phyloP scores from a whole-genome alignment of 192 early-diverging fungal species.

The Geranomyces variabilis region DNA sequence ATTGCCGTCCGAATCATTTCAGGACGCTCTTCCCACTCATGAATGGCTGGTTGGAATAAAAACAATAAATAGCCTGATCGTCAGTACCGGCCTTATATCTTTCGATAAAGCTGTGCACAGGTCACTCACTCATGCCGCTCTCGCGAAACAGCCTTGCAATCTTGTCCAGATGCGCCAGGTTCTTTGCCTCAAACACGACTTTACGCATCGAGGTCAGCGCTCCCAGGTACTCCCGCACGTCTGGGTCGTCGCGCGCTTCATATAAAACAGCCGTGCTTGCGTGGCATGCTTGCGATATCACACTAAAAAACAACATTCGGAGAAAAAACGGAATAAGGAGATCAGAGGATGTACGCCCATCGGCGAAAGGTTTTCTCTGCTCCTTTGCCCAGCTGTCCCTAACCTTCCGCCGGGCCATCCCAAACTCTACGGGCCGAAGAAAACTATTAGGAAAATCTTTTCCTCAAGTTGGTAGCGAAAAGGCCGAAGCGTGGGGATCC shows the following conservation, averaged over 20 bases:
- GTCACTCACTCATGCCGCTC: neutral
- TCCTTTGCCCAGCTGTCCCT: neutral
- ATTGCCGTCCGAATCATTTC: constrained; percentile 28
- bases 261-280: constrained; percentile 71
- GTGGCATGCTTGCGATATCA: constrained; percentile 79
- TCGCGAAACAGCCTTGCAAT: neutral
- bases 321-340: neutral
- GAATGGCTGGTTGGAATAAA: neutral
- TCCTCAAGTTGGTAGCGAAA: no score
- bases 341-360: neutral
- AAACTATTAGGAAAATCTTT: neutral
- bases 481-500: no score
- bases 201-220: constrained; percentile 74
- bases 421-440: neutral
- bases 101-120: neutral
- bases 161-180: constrained; percentile 7
- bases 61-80: neutral
- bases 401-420: constrained; percentile 68
- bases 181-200: constrained; percentile 67
- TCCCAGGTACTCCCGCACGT: constrained; percentile 63
- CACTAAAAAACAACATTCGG: constrained; percentile 10
- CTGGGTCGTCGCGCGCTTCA: constrained; percentile 57
- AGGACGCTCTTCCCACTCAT: constrained; percentile 31
- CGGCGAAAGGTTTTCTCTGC: neutral
- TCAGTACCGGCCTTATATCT: no score